phyloP scores from a whole-genome alignment of 495 filamentous ascomycete species.

The Penicillium subrubescens region DNA sequence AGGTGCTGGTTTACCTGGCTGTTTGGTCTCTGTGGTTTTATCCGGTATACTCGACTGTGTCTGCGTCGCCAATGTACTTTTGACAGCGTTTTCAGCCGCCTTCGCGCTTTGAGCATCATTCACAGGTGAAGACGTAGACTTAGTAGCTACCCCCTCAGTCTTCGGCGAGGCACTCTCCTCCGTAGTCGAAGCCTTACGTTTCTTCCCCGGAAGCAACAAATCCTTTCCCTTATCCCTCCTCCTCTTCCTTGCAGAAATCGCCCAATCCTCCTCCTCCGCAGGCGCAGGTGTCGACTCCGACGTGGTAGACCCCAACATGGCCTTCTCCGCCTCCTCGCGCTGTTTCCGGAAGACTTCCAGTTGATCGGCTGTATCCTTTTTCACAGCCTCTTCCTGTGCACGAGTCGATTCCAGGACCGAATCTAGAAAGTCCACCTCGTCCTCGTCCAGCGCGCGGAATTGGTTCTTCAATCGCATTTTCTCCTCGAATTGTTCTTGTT shows the following conservation, averaged over 20 bases:
- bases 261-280: slow-evolving; percentile 56
- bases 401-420: slow-evolving; percentile 69
- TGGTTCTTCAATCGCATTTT: slow-evolving; percentile 84
- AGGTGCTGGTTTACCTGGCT: slow-evolving; percentile 19
- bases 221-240: slow-evolving; percentile 61
- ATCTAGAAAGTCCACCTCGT: slow-evolving; percentile 91
- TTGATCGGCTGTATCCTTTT: slow-evolving; percentile 73
- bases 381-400: slow-evolving; percentile 71
- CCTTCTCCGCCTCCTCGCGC: slow-evolving; percentile 66
- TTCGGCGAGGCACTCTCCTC: slow-evolving; percentile 10
- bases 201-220: slow-evolving; percentile 57
- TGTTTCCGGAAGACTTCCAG: slow-evolving; percentile 69
- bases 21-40: slow-evolving; percentile 1
- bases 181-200: slow-evolving; percentile 48
- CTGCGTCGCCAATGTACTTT: too few relatives aligned
- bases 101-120: neutral
- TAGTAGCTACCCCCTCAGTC: neutral
- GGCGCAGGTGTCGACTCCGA: slow-evolving; percentile 37
- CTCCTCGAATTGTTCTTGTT: slow-evolving; percentile 96
- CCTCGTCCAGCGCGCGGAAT: slow-evolving; percentile 90
- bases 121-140: neutral
- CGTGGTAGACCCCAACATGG: slow-evolving; percentile 39
- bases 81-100: slow-evolving; percentile 4
- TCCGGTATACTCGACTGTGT: neutral
- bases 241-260: slow-evolving; percentile 56